Percentiles rank a stretch among this genome's conserved stretches.
Conservation (phyloP, 2,329 filamentous ascomycete genomes). For the Leptographium procerum region DNA sequence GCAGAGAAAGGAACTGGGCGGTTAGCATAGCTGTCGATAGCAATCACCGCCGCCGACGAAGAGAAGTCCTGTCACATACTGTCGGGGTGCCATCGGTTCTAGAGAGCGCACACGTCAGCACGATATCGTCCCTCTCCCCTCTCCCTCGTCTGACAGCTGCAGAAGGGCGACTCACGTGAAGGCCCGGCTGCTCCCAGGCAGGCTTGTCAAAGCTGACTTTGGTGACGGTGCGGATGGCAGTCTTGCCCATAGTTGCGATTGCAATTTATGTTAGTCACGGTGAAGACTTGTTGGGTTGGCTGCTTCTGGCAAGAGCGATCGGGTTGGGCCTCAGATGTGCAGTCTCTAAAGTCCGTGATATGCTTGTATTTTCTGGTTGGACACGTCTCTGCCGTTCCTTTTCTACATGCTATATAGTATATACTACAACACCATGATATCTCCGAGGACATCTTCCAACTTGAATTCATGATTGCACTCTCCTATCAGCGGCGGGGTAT, state of each 20-base stretch:
- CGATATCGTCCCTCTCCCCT: background rate
- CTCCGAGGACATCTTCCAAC: background rate
- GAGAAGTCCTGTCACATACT: constrained; percentile 35
- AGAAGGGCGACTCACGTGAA: constrained; percentile 47
- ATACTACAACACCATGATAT: background rate
- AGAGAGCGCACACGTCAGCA: background rate
- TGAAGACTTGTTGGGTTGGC: background rate
- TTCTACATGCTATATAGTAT: background rate
- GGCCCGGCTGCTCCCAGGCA: constrained; percentile 53
- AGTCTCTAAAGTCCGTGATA: background rate
- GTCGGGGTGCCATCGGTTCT: constrained; percentile 93
- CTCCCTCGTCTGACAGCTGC: no score
- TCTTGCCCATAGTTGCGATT: constrained; percentile 21
- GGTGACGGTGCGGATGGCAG: constrained; percentile 56
- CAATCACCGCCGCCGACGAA: background rate
- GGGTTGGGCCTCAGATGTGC: no score
- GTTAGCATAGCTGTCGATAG: background rate
- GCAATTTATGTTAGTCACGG: background rate
- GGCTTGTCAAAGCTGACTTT: constrained; percentile 64
- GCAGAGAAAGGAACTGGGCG: constrained; percentile 59
- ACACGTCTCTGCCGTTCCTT: background rate
- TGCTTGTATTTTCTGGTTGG: background rate
- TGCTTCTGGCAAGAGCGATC: background rate
- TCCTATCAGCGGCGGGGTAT: background rate
- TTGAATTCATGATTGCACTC: no score